Conservation (phyloP, 2,329 filamentous ascomycete genomes). For the Neopestalotiopsis rosae region DNA sequence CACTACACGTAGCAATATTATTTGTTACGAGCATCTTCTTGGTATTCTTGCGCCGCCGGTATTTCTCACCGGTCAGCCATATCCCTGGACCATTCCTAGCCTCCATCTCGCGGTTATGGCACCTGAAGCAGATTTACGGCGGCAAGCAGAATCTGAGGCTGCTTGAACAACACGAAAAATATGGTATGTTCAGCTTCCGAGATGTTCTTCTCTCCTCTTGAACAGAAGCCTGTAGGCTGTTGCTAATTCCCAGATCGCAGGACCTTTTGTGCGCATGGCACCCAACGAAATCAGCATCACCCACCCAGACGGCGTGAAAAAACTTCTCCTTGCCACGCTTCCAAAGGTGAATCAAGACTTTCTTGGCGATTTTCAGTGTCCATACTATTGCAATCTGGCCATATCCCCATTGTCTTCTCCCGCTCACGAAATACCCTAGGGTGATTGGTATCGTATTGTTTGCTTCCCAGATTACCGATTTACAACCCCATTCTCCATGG, state of each 20-base stretch:
- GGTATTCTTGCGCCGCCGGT: conserved; percentile 8
- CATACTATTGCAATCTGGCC: too few species aligned
- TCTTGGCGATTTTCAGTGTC: too few species aligned
- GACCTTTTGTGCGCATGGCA: conserved; percentile 47
- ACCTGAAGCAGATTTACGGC: conserved; percentile 41
- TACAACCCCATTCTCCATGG: conserved; percentile 44
- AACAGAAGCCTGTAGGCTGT: too few species aligned
- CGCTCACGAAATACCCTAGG: conserved; percentile 20
- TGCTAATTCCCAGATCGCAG: conserved; percentile 24
- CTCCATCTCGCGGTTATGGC: conserved; percentile 46
- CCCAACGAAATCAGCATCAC: conserved; percentile 49
- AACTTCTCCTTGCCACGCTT: conserved; percentile 39
- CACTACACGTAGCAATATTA: too few species aligned
- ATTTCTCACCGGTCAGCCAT: conserved; percentile 25
- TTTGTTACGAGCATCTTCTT: background rate
- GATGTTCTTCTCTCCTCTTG: too few species aligned
- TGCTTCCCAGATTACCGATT: conserved; percentile 45
- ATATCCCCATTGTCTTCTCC: too few species aligned
- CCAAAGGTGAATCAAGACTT: conserved; percentile 32
- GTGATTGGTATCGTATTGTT: conserved; percentile 40
- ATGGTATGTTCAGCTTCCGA: conserved; percentile 33
- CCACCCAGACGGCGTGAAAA: conserved; percentile 44
- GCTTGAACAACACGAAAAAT: conserved; percentile 42
- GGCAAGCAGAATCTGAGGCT: conserved; percentile 44
- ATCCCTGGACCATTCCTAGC: conserved; percentile 48